Conservation (phyloP, 139 green algal species). For the Klebsormidium nitens region DNA sequence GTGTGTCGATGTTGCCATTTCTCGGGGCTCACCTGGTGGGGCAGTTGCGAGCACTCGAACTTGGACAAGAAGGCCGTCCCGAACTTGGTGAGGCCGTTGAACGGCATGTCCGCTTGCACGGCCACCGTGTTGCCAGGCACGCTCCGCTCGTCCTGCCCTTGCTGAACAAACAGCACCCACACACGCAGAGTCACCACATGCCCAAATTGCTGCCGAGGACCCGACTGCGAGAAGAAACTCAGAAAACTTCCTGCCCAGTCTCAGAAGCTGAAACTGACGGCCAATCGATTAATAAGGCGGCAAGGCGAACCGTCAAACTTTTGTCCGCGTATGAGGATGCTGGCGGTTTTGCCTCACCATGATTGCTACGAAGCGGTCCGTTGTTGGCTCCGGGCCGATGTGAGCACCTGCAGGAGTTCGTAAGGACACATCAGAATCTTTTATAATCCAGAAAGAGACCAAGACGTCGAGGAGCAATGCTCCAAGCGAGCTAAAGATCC, state of each 20-base stretch:
- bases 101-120: conserved; percentile 87
- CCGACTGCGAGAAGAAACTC: neutral
- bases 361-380: conserved; percentile 91
- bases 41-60: conserved; percentile 71
- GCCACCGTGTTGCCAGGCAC: conserved; percentile 94
- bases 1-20: too few species aligned
- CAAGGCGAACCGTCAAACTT: neutral
- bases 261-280: neutral
- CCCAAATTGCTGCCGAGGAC: neutral
- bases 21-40: conserved; percentile 18
- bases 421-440: neutral
- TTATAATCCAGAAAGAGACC: too few species aligned
- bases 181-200: neutral
- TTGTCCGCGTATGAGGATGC: too few species aligned
- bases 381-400: conserved; percentile 96
- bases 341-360: conserved; percentile 32
- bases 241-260: too few species aligned
- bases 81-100: conserved; percentile 42
- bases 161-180: conserved; percentile 51
- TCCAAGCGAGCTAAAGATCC: neutral
- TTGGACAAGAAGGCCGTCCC: conserved; percentile 79
- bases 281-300: neutral
- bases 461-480: too few species aligned
- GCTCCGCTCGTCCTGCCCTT: conserved; percentile 68
- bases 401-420: conserved; percentile 47